These are phyloP conservation scores for Larix kaempferi DNA, from an alignment of 75 land plant species.

Conservation along the genomic window DNA sequence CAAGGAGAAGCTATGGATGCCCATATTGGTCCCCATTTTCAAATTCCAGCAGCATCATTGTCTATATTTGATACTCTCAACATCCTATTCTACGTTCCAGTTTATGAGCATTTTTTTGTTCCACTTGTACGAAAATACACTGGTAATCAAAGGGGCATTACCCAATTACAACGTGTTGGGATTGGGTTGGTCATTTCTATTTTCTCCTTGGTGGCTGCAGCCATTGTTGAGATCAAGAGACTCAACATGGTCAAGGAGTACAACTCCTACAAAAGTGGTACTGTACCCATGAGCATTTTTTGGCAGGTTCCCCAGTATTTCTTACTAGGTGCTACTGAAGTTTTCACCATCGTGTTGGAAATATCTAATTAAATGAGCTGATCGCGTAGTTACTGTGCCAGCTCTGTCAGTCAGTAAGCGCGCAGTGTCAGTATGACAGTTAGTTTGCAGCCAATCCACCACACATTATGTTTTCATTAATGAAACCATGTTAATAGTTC, in stretches of 20 bases:
- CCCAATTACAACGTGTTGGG: slow-evolving; percentile 72
- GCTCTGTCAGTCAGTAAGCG: no score
- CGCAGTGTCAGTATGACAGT: no score
- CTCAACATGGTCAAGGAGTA: slow-evolving; percentile 26
- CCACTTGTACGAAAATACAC: slow-evolving; percentile 56
- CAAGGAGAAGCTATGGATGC: slow-evolving; percentile 70
- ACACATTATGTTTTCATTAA: no score
- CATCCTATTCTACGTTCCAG: slow-evolving; percentile 73
- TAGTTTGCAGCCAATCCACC: no score
- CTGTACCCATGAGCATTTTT: slow-evolving; percentile 40
- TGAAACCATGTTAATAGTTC: no score
- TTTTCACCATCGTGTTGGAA: slow-evolving; percentile 63
- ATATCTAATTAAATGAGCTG: no score
- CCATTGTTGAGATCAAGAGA: slow-evolving; percentile 51
- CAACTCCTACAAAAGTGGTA: slow-evolving; percentile 8
- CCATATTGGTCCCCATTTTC: slow-evolving; percentile 33
- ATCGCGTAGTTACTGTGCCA: no score
- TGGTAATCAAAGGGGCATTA: slow-evolving; percentile 59
- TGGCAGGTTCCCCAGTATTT: slow-evolving; percentile 80
- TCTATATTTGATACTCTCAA: slow-evolving; percentile 59
- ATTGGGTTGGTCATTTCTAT: slow-evolving; percentile 62
- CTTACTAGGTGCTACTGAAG: slow-evolving; percentile 64
- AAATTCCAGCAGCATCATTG: slow-evolving; percentile 61
- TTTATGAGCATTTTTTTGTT: slow-evolving; percentile 70
- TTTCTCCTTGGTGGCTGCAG: slow-evolving; percentile 57